phyloP scores from a whole-genome alignment of 129 eudicot genomes.

The Saussurea involucrata region DNA sequence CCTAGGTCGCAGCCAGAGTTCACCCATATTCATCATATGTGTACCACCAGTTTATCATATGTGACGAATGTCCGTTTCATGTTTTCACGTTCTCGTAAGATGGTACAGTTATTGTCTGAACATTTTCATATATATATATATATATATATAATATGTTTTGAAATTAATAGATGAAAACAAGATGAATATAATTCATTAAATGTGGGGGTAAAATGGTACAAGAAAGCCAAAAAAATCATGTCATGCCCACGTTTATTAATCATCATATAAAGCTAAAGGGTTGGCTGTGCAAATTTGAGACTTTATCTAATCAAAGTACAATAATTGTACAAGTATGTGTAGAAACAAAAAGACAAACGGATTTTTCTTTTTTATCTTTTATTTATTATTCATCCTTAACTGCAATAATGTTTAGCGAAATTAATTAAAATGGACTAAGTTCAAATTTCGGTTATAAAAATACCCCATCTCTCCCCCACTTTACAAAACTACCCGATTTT shows the following conservation, averaged over 20 bases:
- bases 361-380: neutral
- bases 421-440: too few relatives aligned
- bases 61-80: neutral
- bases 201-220: neutral
- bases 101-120: neutral
- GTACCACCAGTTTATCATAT: neutral
- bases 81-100: neutral
- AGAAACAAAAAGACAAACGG: neutral
- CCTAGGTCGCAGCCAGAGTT: neutral
- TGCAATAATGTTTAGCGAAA: too few relatives aligned
- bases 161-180: neutral
- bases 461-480: too few relatives aligned
- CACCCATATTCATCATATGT: neutral
- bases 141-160: neutral
- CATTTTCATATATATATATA: too few relatives aligned
- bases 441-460: too few relatives aligned
- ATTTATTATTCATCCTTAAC: neutral
- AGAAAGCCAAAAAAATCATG: neutral
- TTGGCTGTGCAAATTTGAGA: slow-evolving; percentile 24
- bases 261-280: slow-evolving; percentile 1
- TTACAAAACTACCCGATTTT: too few relatives aligned
- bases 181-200: neutral
- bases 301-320: slow-evolving; percentile 20
- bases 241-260: neutral
- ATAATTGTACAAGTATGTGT: slow-evolving; percentile 14